Evolutionary conservation across 2,329 filamentous ascomycete genomes (phyloP).

Genomic region (Aspergillus candidus): DNA sequence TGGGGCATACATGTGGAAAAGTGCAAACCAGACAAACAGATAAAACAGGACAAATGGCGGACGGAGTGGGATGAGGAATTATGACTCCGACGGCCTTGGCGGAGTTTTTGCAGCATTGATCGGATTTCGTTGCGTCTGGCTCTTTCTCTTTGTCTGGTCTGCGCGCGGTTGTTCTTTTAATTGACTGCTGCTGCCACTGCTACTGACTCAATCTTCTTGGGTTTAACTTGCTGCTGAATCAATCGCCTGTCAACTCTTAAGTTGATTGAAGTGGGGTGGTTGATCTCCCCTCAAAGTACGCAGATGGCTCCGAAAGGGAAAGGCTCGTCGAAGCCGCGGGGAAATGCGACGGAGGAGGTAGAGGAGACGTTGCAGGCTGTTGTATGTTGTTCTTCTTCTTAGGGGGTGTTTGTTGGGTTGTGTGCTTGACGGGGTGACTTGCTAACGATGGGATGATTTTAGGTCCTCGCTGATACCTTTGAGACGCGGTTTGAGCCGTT

Average conservation of each 20-base stretch:
- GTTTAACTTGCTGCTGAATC: no score
- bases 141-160: no score
- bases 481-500: constrained; percentile 88
- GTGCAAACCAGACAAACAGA: constrained; percentile 23
- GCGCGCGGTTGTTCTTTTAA: background rate
- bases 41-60: constrained; percentile 2
- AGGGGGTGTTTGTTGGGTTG: no score
- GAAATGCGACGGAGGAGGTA: constrained; percentile 49
- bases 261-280: background rate
- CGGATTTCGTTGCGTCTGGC: constrained; percentile 1
- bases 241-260: no score
- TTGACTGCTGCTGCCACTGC: background rate
- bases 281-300: constrained; percentile 1
- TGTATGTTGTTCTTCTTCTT: constrained; percentile 34
- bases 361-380: constrained; percentile 60
- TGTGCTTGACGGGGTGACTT: background rate
- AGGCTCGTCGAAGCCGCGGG: constrained; percentile 26
- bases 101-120: constrained; percentile 22
- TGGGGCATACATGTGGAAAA: background rate
- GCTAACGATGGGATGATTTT: constrained; percentile 12
- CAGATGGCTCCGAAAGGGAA: constrained; percentile 34
- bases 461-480: constrained; percentile 91
- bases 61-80: constrained; percentile 13
- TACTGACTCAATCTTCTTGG: background rate
- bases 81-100: constrained; percentile 23